A percentile compares a stretch with the other conserved stretches of the same genome.
These are phyloP conservation scores for Sabuloglossum arenarium DNA, from an alignment of 495 filamentous ascomycete species.

Conservation along the genomic window DNA sequence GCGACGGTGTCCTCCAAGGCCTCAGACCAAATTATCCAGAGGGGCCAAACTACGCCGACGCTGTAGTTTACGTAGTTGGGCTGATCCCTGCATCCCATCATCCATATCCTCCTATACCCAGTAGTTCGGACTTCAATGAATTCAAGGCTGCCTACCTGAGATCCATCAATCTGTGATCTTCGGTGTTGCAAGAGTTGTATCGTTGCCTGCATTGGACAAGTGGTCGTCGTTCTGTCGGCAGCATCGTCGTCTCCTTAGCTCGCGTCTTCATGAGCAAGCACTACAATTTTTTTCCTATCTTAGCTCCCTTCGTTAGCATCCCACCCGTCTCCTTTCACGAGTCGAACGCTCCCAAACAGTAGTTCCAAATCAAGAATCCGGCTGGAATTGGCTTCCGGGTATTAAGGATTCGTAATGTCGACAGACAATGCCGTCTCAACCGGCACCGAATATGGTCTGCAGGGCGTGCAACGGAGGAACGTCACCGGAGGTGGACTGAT, in stretches of 20 bases:
- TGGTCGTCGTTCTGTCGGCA: neutral
- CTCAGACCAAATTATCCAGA: neutral
- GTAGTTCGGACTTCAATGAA: neutral
- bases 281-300: neutral
- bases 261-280: neutral
- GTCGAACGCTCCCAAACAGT: neutral
- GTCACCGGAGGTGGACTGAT: conserved; percentile 29
- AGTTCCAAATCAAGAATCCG: neutral
- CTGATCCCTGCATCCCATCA: neutral
- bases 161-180: neutral
- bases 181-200: neutral
- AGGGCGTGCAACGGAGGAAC: conserved; percentile 58
- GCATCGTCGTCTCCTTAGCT: neutral
- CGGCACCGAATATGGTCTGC: conserved; percentile 37
- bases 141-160: neutral
- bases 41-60: neutral
- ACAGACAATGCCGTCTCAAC: conserved; percentile 35
- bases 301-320: neutral
- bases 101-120: neutral
- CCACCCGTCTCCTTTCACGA: neutral
- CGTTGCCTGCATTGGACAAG: neutral
- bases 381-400: neutral
- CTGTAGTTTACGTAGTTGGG: neutral
- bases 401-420: neutral
- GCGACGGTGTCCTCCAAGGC: neutral